A percentile compares a stretch with the other conserved stretches of the same genome.
Conservation (phyloP, 2,329 filamentous ascomycete genomes). For the Waltergamsia citrina region DNA sequence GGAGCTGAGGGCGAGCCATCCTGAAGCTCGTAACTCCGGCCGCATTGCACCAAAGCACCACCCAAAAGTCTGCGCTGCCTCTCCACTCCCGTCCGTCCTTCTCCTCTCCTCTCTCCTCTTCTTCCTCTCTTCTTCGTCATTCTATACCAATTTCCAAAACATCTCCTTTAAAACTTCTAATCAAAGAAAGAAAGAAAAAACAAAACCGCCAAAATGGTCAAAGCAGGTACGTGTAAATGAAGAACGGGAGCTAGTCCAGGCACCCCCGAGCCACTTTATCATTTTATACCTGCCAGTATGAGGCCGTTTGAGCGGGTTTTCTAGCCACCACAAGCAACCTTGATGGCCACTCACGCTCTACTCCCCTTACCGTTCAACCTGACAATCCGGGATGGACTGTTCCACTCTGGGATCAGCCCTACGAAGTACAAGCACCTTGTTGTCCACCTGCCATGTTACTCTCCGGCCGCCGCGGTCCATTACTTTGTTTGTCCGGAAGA, state of each 20-base stretch:
- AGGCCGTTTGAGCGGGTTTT: constrained; percentile 54
- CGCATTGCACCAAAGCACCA: constrained; percentile 1
- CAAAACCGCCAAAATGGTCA: constrained; percentile 82
- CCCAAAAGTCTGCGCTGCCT: constrained; percentile 3
- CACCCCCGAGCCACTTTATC: constrained; percentile 10
- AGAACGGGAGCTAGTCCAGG: too few species aligned
- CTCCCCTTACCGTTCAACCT: neutral
- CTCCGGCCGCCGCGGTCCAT: neutral
- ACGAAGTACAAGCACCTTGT: neutral
- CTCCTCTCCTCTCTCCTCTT: neutral
- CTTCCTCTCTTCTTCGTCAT: constrained; percentile 1
- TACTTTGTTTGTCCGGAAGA: neutral
- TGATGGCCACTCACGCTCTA: constrained; percentile 1
- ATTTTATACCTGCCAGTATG: constrained; percentile 18
- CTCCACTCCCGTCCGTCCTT: neutral
- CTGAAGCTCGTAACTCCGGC: constrained; percentile 3
- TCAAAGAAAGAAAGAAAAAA: constrained; percentile 12
- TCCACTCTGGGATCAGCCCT: neutral
- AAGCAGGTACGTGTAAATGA: constrained; percentile 94
- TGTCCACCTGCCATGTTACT: too few species aligned
- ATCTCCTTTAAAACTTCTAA: too few species aligned
- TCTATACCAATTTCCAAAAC: too few species aligned
- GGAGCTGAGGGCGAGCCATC: neutral
- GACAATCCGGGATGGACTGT: too few species aligned
- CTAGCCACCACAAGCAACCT: constrained; percentile 9